Percentiles rank a stretch among this genome's conserved stretches.
Conservation (phyloP, 2,329 filamentous ascomycete genomes). For the Pestalotiopsis sp. region DNA sequence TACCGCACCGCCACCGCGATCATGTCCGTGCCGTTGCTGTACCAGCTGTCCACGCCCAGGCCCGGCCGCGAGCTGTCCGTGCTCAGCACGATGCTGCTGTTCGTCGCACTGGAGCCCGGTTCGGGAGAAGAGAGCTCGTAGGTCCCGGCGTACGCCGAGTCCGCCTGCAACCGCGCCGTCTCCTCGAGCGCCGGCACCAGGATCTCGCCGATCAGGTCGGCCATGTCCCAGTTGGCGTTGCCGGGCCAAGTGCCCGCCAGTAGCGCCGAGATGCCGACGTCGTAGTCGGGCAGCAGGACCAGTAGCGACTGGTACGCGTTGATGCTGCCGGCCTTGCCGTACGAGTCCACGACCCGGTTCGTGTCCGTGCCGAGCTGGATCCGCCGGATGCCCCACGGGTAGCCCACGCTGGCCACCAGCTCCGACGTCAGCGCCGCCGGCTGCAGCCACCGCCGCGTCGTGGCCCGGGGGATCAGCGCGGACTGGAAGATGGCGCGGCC, state of each 20-base stretch:
- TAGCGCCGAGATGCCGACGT: slow-evolving; percentile 26
- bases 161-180: slow-evolving; percentile 23
- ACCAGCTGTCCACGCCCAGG: slow-evolving; percentile 25
- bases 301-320: slow-evolving; percentile 28
- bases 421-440: slow-evolving; percentile 39
- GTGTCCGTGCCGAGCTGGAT: slow-evolving; percentile 24
- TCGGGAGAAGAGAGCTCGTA: slow-evolving; percentile 15
- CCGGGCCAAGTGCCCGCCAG: slow-evolving; percentile 28
- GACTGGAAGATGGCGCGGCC: slow-evolving; percentile 44
- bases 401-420: slow-evolving; percentile 37
- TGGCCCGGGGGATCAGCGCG: slow-evolving; percentile 32
- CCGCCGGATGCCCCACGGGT: slow-evolving; percentile 46
- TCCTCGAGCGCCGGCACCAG: slow-evolving; percentile 27
- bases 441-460: slow-evolving; percentile 47
- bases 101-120: neutral
- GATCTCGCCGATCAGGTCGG: slow-evolving; percentile 23
- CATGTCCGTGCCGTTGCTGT: slow-evolving; percentile 32
- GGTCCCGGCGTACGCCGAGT: slow-evolving; percentile 21
- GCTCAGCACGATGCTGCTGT: slow-evolving; percentile 21
- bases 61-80: slow-evolving; percentile 25
- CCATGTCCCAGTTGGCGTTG: slow-evolving; percentile 31
- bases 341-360: slow-evolving; percentile 29
- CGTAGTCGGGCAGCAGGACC: slow-evolving; percentile 30
- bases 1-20: slow-evolving; percentile 23
- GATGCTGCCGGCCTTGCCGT: slow-evolving; percentile 31